Conservation (phyloP, 2,329 filamentous ascomycete species). For the Paecilomyces formosus region DNA sequence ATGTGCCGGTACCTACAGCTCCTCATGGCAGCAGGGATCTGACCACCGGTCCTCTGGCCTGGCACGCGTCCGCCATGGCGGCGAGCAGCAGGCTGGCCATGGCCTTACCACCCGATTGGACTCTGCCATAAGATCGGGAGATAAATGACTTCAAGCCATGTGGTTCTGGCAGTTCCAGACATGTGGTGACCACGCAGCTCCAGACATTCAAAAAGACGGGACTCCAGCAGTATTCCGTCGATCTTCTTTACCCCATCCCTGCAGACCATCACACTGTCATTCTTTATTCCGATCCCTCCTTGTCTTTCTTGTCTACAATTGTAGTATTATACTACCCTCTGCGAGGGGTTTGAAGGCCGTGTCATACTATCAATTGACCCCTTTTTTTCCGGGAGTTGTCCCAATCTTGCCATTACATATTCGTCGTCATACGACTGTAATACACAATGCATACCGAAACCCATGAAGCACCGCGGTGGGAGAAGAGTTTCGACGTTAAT, state of each 20-base stretch:
- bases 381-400: background rate
- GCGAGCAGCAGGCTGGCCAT: background rate
- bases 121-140: constrained; percentile 1
- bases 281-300: background rate
- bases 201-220: background rate
- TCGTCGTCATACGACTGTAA: background rate
- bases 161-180: background rate
- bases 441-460: background rate
- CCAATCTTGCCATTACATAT: background rate
- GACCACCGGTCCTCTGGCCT: background rate
- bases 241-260: background rate
- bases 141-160: constrained; percentile 1
- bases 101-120: background rate
- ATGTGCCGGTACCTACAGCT: background rate
- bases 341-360: background rate
- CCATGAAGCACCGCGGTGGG: background rate
- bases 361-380: background rate
- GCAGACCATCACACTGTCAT: background rate
- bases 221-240: background rate
- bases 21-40: background rate
- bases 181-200: background rate
- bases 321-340: background rate
- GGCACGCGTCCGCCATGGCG: background rate
- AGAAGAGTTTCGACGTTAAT: background rate
- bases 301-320: background rate